Conservation (phyloP, 1,139 yeast species). For the Nakaseomyces sp. region DNA sequence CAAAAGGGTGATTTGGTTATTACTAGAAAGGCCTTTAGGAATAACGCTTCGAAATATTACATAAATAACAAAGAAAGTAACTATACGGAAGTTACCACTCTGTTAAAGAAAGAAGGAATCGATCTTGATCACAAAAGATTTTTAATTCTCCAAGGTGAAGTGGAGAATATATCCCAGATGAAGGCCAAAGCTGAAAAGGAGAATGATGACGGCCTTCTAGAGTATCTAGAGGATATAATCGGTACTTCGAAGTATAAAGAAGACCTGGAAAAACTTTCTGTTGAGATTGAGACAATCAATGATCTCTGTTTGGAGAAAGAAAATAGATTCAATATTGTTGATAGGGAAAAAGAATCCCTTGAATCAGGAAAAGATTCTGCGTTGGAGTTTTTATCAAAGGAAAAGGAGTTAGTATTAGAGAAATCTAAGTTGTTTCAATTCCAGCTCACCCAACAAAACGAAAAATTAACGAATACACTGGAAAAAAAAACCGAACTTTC, state of each 20-base stretch:
- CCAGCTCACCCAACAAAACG: slow-evolving; percentile 37
- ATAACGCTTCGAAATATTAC: slow-evolving; percentile 70
- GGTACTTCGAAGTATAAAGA: slow-evolving; percentile 84
- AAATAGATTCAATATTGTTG: slow-evolving; percentile 68
- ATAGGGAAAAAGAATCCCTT: slow-evolving; percentile 60
- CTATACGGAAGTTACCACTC: slow-evolving; percentile 70
- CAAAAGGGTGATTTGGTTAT: slow-evolving; percentile 41
- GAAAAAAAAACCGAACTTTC: slow-evolving; percentile 34
- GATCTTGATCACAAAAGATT: slow-evolving; percentile 94
- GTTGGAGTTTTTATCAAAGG: slow-evolving; percentile 52
- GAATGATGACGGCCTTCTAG: slow-evolving; percentile 86
- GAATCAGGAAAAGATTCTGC: slow-evolving; percentile 69
- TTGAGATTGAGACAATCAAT: slow-evolving; percentile 58
- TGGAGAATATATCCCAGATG: slow-evolving; percentile 97
- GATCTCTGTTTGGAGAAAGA: slow-evolving; percentile 78
- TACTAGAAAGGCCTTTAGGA: slow-evolving; percentile 69
- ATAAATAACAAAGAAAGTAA: slow-evolving; percentile 62
- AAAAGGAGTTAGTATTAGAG: slow-evolving; percentile 50
- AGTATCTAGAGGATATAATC: slow-evolving; percentile 90
- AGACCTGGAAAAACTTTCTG: slow-evolving; percentile 57
- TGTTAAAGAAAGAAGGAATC: slow-evolving; percentile 76
- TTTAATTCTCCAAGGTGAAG: slow-evolving; percentile 93
- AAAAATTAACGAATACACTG: slow-evolving; percentile 36
- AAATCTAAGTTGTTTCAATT: slow-evolving; percentile 53
- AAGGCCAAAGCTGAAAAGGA: slow-evolving; percentile 92